A percentile compares a stretch with the other conserved stretches of the same genome.
phyloP scores from a whole-genome alignment of 306 rosid species.

The Boehmeria nivea region DNA sequence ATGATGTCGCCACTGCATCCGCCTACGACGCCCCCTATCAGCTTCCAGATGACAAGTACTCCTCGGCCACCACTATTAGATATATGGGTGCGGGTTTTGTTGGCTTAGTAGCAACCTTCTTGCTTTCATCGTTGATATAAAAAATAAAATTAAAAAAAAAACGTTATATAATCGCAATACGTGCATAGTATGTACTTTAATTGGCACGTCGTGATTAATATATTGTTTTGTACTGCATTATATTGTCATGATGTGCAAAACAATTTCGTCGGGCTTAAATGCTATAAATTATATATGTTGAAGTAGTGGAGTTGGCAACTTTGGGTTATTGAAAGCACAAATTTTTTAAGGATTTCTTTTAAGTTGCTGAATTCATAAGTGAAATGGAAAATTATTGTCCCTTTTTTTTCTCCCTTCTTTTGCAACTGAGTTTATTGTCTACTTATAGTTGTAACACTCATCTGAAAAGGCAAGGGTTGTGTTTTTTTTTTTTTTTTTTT shows the following conservation, averaged over 20 bases:
- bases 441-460: too few relatives aligned
- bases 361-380: too few relatives aligned
- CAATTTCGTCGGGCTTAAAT: too few relatives aligned
- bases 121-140: constrained; percentile 21
- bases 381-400: too few relatives aligned
- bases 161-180: too few relatives aligned
- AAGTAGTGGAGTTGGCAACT: too few relatives aligned
- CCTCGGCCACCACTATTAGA: constrained; percentile 10
- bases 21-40: not conserved
- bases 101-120: constrained; percentile 11
- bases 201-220: not conserved
- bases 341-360: not conserved
- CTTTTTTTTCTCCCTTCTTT: too few relatives aligned
- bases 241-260: not conserved
- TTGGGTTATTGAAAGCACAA: not conserved
- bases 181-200: too few relatives aligned
- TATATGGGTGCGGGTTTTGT: constrained; percentile 16
- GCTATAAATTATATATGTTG: too few relatives aligned
- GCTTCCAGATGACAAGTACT: not conserved
- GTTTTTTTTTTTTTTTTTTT: too few relatives aligned
- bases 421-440: too few relatives aligned
- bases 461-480: too few relatives aligned
- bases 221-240: not conserved
- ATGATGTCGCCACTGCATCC: not conserved
- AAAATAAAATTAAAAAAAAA: not conserved